phyloP scores from a whole-genome alignment of 805 yeast species.

The Alloascoidea africana region DNA sequence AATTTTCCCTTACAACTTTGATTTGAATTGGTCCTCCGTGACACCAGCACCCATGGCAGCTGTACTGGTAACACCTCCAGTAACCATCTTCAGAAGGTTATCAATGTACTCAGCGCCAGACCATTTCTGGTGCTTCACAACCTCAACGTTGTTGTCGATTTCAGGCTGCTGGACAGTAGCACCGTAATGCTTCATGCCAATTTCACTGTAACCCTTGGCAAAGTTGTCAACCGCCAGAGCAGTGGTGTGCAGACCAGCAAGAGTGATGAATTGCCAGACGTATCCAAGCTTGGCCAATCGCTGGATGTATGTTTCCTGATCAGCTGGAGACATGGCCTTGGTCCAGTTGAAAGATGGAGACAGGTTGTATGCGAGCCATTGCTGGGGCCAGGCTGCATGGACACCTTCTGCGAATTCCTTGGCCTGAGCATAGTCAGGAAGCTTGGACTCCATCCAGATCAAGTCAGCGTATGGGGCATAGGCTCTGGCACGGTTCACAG shows the following conservation, averaged over 20 bases:
- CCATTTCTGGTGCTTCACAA: slow-evolving; percentile 97
- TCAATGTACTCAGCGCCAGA: slow-evolving; percentile 97
- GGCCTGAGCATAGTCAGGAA: slow-evolving; percentile 89
- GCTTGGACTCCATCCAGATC: slow-evolving; percentile 96
- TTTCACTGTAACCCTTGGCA: slow-evolving; percentile 57
- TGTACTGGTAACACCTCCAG: slow-evolving; percentile 90
- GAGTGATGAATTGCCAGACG: slow-evolving; percentile 95
- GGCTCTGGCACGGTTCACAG: slow-evolving; percentile 91
- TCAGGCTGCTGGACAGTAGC: slow-evolving; percentile 75
- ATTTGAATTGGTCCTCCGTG: slow-evolving; percentile 88
- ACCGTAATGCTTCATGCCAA: slow-evolving; percentile 95
- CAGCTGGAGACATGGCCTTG: slow-evolving; percentile 74
- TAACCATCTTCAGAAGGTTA: slow-evolving; percentile 72
- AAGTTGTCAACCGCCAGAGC: slow-evolving; percentile 85
- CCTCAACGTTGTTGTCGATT: slow-evolving; percentile 81
- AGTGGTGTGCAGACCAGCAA: slow-evolving; percentile 93
- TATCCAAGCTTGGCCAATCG: slow-evolving; percentile 81
- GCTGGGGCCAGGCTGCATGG: slow-evolving; percentile 62
- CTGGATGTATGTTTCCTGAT: slow-evolving; percentile 81
- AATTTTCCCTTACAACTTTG: slow-evolving; percentile 4
- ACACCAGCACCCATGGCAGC: slow-evolving; percentile 99
- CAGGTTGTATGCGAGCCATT: slow-evolving; percentile 94
- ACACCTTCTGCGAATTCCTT: slow-evolving; percentile 91
- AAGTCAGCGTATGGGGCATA: slow-evolving; percentile 90
- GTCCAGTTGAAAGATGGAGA: slow-evolving; percentile 98